Percentiles rank a stretch among this genome's conserved stretches.
phyloP scores from a whole-genome alignment of 768 basidiomycete species.

The Termitomyces sp. region DNA sequence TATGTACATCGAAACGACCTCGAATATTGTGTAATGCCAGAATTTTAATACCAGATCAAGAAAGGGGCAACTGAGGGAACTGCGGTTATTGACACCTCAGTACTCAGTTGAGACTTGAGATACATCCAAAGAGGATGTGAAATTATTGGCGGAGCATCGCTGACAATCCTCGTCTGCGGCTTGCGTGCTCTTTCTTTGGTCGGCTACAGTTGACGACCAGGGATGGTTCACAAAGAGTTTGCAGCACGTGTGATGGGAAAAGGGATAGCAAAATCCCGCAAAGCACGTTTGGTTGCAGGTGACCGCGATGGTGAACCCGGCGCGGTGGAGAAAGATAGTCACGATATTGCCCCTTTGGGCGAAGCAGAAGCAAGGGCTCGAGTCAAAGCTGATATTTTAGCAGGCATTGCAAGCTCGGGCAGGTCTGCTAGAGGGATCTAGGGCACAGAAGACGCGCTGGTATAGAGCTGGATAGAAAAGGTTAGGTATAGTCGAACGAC shows the following conservation, averaged over 20 bases:
- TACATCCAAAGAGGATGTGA: neutral
- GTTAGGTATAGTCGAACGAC: neutral
- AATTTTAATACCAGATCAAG: too few relatives aligned
- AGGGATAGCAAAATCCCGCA: slow-evolving; percentile 18
- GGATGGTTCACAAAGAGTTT: slow-evolving; percentile 6
- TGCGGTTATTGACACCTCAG: too few relatives aligned
- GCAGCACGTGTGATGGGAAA: neutral
- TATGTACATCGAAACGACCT: neutral
- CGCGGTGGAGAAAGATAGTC: slow-evolving; percentile 38
- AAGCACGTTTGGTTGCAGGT: slow-evolving; percentile 28
- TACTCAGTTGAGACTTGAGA: neutral
- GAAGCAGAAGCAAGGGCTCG: slow-evolving; percentile 69
- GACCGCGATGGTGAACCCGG: slow-evolving; percentile 35
- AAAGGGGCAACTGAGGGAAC: neutral
- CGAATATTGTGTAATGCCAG: neutral
- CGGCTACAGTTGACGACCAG: slow-evolving; percentile 42
- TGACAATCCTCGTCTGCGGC: slow-evolving; percentile 34
- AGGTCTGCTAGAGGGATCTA: slow-evolving; percentile 61
- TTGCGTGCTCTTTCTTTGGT: slow-evolving; percentile 72
- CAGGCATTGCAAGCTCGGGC: slow-evolving; percentile 46
- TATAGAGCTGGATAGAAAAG: slow-evolving; percentile 42
- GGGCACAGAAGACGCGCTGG: slow-evolving; percentile 38
- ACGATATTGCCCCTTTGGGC: slow-evolving; percentile 48
- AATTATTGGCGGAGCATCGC: slow-evolving; percentile 1
- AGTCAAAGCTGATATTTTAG: slow-evolving; percentile 65